Evolutionary conservation across 768 basidiomycete genomes (phyloP).

Genomic region (Termitomyces sp.): DNA sequence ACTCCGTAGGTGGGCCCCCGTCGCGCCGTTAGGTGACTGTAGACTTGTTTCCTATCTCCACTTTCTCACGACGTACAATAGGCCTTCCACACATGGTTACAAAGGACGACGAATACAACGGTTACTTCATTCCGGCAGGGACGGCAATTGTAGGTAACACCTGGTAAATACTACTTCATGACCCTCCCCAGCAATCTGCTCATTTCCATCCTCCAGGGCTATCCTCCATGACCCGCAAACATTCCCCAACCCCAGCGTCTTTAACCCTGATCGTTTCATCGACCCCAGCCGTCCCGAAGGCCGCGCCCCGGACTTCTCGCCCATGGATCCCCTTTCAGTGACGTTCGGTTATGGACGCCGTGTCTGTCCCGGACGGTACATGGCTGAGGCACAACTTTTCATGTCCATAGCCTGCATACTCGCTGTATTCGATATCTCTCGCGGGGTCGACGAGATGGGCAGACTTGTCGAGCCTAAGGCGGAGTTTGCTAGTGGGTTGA

Average conservation of each 20-base stretch:
- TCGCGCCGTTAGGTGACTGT: slow-evolving; percentile 22
- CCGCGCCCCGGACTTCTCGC: slow-evolving; percentile 22
- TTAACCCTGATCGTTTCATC: slow-evolving; percentile 46
- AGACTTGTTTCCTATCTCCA: neutral
- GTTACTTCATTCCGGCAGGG: slow-evolving; percentile 39
- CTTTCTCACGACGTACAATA: slow-evolving; percentile 3
- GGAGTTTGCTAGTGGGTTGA: slow-evolving; percentile 36
- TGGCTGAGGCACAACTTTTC: slow-evolving; percentile 40
- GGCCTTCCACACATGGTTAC: slow-evolving; percentile 33
- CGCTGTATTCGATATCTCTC: slow-evolving; percentile 32
- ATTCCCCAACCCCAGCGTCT: slow-evolving; percentile 40
- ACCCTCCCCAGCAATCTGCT: neutral
- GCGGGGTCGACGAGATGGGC: slow-evolving; percentile 31
- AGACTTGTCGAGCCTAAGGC: slow-evolving; percentile 22
- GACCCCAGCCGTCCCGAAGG: slow-evolving; percentile 12
- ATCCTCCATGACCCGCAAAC: slow-evolving; percentile 42
- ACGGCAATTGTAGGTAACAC: slow-evolving; percentile 37
- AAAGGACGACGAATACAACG: slow-evolving; percentile 36
- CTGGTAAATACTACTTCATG: slow-evolving; percentile 22
- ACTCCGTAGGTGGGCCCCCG: slow-evolving; percentile 23
- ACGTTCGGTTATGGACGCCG: slow-evolving; percentile 40
- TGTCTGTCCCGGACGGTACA: slow-evolving; percentile 42
- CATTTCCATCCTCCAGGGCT: slow-evolving; percentile 26
- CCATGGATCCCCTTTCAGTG: slow-evolving; percentile 27
- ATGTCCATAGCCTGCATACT: slow-evolving; percentile 40